These are phyloP conservation scores for Wickerhamomyces chambardii DNA, from an alignment of 805 yeast species.

Conservation along the genomic window DNA sequence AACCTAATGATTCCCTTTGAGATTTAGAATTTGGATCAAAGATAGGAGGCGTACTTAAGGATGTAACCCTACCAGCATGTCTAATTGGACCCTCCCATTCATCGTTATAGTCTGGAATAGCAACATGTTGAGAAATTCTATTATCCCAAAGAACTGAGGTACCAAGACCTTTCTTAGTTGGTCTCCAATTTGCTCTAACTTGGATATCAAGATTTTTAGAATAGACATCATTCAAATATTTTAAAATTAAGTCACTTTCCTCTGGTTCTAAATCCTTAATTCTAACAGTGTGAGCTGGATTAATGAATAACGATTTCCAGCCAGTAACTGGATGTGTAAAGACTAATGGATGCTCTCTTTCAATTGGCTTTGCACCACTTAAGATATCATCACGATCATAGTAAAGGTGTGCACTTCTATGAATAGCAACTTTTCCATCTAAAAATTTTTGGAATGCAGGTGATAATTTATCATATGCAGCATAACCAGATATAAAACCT, in stretches of 20 bases:
- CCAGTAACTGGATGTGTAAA: conserved; percentile 59
- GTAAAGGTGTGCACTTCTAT: conserved; percentile 29
- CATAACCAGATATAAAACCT: conserved; percentile 49
- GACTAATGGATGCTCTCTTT: conserved; percentile 46
- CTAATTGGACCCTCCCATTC: conserved; percentile 55
- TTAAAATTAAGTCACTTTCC: conserved; percentile 36
- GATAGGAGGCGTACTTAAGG: conserved; percentile 45
- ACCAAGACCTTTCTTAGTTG: conserved; percentile 30
- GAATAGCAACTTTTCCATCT: conserved; percentile 42
- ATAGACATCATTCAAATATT: conserved; percentile 32
- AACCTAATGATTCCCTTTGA: conserved; percentile 43
- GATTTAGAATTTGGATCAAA: conserved; percentile 41
- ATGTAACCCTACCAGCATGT: conserved; percentile 46
- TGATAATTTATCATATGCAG: conserved; percentile 46
- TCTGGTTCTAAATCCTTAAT: conserved; percentile 41
- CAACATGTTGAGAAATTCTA: conserved; percentile 42
- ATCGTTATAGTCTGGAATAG: conserved; percentile 37
- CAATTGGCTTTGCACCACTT: conserved; percentile 34
- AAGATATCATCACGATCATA: conserved; percentile 32
- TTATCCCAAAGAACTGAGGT: conserved; percentile 56
- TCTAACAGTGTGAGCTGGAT: conserved; percentile 35
- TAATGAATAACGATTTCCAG: conserved; percentile 47
- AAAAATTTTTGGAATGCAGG: conserved; percentile 39
- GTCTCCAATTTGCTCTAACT: conserved; percentile 44
- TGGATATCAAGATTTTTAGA: conserved; percentile 46